These are phyloP conservation scores for Pelargonium fulgidum DNA, from an alignment of 441 rosid species.

Conservation along the genomic window DNA sequence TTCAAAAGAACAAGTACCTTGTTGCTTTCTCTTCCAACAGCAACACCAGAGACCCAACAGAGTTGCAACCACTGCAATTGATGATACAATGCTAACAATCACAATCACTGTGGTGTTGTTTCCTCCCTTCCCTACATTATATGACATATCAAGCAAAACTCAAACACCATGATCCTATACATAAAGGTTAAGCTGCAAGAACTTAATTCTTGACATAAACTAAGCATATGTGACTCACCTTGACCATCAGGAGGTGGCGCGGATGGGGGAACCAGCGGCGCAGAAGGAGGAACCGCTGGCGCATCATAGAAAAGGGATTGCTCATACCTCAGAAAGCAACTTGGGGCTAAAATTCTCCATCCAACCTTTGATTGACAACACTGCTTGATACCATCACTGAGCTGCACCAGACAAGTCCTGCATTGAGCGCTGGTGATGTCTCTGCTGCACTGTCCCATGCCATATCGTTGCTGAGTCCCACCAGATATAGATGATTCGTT, in stretches of 20 bases:
- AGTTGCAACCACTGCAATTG: background rate
- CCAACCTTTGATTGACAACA: constrained; percentile 30
- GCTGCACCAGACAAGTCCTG: constrained; percentile 21
- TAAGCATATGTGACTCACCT: background rate
- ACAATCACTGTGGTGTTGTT: background rate
- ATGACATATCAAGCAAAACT: background rate
- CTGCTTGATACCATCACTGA: constrained; percentile 19
- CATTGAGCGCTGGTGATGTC: constrained; percentile 35
- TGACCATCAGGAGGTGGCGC: background rate
- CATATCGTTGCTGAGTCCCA: constrained; percentile 27
- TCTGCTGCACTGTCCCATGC: constrained; percentile 35
- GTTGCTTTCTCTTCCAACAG: constrained; percentile 10
- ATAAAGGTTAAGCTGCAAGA: background rate
- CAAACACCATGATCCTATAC: no score
- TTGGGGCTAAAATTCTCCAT: constrained; percentile 29
- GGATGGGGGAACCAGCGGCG: background rate
- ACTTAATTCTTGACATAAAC: background rate
- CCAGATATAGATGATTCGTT: constrained; percentile 25
- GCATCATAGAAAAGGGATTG: constrained; percentile 12
- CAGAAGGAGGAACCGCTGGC: background rate
- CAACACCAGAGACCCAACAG: background rate
- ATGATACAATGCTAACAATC: background rate
- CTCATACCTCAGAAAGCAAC: constrained; percentile 40
- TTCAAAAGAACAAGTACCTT: background rate
- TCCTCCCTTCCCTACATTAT: background rate